A percentile compares a stretch with the other conserved stretches of the same genome.
phyloP scores from a whole-genome alignment of 257 asterid species.

The Nemophila menziesii region DNA sequence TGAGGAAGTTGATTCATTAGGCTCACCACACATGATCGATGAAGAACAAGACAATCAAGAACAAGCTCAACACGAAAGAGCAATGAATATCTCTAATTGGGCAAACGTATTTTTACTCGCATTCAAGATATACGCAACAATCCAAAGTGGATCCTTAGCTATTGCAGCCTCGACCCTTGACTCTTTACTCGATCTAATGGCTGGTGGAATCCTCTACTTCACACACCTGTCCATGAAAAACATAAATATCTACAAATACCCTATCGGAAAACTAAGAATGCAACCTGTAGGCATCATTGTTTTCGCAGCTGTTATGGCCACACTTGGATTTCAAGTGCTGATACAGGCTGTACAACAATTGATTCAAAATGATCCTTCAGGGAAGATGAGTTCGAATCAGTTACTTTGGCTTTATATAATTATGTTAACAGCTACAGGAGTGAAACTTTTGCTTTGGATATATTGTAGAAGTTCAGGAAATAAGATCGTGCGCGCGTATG shows the following conservation, averaged over 20 bases:
- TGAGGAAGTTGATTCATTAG: slow-evolving; percentile 54
- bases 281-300: slow-evolving; percentile 71
- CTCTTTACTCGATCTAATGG: slow-evolving; percentile 65
- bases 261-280: slow-evolving; percentile 55
- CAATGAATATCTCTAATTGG: slow-evolving; percentile 55
- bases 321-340: slow-evolving; percentile 31
- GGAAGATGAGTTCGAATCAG: slow-evolving; percentile 13
- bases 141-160: slow-evolving; percentile 58
- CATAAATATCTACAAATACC: slow-evolving; percentile 61
- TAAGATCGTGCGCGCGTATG: slow-evolving; percentile 10
- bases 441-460: slow-evolving; percentile 31
- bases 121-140: slow-evolving; percentile 34
- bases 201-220: slow-evolving; percentile 61
- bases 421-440: slow-evolving; percentile 30
- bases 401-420: slow-evolving; percentile 26
- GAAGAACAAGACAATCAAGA: slow-evolving; percentile 37
- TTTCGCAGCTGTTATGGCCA: slow-evolving; percentile 65
- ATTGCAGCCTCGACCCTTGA: slow-evolving; percentile 66
- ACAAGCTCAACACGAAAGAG: slow-evolving; percentile 47
- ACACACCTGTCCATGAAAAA: slow-evolving; percentile 63
- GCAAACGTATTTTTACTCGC: slow-evolving; percentile 56
- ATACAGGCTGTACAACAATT: slow-evolving; percentile 17
- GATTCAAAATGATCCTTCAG: slow-evolving; percentile 14
- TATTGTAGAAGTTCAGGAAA: slow-evolving; percentile 37
- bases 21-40: slow-evolving; percentile 23